Evolutionary conservation across 2,329 filamentous ascomycete species (phyloP).

Genomic region (Didymosphaeria variabile): DNA sequence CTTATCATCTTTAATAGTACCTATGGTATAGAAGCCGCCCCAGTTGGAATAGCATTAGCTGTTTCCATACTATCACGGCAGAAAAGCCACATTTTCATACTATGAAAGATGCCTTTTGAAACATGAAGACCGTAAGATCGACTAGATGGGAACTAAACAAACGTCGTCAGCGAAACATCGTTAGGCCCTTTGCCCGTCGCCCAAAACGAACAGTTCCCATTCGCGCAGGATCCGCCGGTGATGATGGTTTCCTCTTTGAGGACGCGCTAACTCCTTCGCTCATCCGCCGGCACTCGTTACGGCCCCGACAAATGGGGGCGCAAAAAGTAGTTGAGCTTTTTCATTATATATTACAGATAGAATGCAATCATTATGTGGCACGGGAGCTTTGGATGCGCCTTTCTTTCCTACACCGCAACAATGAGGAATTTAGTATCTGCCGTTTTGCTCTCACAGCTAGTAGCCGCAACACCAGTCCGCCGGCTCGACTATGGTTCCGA

Average conservation of each 20-base stretch:
- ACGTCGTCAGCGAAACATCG: no score
- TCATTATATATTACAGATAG: not conserved
- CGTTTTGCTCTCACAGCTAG: not conserved
- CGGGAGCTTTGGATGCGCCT: not conserved
- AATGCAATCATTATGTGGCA: not conserved
- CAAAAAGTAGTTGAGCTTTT: not conserved
- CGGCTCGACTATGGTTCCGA: not conserved
- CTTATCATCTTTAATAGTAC: no score
- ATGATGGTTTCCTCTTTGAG: not conserved
- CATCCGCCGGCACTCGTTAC: not conserved
- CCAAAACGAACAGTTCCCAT: not conserved
- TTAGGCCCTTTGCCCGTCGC: no score
- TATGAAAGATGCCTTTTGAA: no score
- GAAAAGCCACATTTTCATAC: no score
- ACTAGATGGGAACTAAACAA: no score
- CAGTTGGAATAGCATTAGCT: no score
- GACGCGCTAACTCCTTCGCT: not conserved
- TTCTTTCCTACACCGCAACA: not conserved
- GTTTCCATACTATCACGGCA: no score
- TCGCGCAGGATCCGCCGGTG: not conserved
- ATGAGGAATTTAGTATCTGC: not conserved
- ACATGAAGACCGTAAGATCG: no score
- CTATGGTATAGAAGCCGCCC: no score
- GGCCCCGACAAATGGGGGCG: not conserved
- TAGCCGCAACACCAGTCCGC: not conserved